Percentiles rank a stretch among this genome's conserved stretches.
Evolutionary conservation across 140 eudicot genomes (phyloP).

Genomic region (Senecio squalidus): DNA sequence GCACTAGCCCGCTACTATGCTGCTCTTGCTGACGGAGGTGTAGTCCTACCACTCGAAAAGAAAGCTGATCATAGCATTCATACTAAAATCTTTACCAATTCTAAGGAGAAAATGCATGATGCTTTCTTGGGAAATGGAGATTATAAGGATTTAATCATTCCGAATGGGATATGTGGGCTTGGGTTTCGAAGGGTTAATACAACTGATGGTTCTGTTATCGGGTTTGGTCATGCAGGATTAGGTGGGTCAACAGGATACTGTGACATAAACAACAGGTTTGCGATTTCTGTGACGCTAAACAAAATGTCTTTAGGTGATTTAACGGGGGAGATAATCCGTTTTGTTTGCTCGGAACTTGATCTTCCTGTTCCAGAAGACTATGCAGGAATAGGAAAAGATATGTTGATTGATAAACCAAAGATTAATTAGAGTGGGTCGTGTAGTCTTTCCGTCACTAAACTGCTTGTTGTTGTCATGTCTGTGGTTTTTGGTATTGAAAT

Average conservation of each 20-base stretch:
- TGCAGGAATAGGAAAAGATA: slow-evolving; percentile 25
- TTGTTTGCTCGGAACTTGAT: slow-evolving; percentile 72
- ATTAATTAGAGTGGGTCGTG: slow-evolving; percentile 44
- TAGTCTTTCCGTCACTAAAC: too few relatives aligned
- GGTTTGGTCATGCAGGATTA: slow-evolving; percentile 79
- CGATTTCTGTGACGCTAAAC: slow-evolving; percentile 65
- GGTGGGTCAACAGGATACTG: slow-evolving; percentile 81
- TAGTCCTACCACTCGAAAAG: too few relatives aligned
- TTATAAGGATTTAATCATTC: slow-evolving; percentile 36
- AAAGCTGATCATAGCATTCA: too few relatives aligned
- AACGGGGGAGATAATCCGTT: slow-evolving; percentile 50
- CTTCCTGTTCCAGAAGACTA: slow-evolving; percentile 72
- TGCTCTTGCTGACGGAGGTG: slow-evolving; percentile 47
- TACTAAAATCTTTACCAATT: slow-evolving; percentile 34
- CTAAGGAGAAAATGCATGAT: slow-evolving; percentile 42
- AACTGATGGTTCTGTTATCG: slow-evolving; percentile 48
- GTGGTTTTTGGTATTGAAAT: too few relatives aligned
- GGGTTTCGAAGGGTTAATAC: slow-evolving; percentile 51
- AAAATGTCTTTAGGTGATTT: slow-evolving; percentile 62
- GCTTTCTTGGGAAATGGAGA: slow-evolving; percentile 74
- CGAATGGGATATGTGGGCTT: slow-evolving; percentile 54
- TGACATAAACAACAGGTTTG: slow-evolving; percentile 53
- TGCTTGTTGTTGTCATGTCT: too few relatives aligned
- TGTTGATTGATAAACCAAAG: slow-evolving; percentile 38
- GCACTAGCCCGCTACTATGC: slow-evolving; percentile 84